Evolutionary conservation across 2,329 filamentous ascomycete species (phyloP).

Genomic region (Alternaria infectoria): DNA sequence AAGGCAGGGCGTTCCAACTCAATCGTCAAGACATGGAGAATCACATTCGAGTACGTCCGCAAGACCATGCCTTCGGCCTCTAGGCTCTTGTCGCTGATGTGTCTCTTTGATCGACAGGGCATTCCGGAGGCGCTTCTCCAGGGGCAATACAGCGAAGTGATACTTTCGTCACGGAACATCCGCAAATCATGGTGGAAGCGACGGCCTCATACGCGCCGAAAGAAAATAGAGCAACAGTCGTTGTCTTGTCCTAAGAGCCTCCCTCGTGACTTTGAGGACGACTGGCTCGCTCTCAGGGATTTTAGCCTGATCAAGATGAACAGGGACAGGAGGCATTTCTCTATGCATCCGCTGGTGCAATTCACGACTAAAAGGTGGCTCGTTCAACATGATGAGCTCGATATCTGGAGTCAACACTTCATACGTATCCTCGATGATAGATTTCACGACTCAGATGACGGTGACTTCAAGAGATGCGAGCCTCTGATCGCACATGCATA

Average conservation of each 20-base stretch:
- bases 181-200: background rate
- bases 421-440: background rate
- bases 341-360: background rate
- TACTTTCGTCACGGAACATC: background rate
- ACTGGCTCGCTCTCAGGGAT: background rate
- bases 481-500: background rate
- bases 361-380: background rate
- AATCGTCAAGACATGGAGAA: slow-evolving; percentile 45
- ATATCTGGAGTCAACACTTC: background rate
- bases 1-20: slow-evolving; percentile 31
- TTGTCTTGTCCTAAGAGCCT: background rate
- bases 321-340: background rate
- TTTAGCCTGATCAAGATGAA: background rate
- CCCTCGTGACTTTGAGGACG: background rate
- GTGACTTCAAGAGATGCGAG: background rate
- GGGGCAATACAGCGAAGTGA: slow-evolving; percentile 11
- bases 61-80: slow-evolving; percentile 38
- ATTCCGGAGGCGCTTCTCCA: slow-evolving; percentile 30
- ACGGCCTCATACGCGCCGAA: background rate
- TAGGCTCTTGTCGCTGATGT: slow-evolving; percentile 50
- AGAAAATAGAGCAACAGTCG: background rate
- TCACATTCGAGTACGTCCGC: slow-evolving; percentile 14
- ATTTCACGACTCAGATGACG: background rate
- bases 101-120: slow-evolving; percentile 21
- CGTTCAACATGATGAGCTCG: background rate